Evolutionary conservation across 164 flowering plant species (phyloP).

Genomic region (Echeveria elegans): DNA sequence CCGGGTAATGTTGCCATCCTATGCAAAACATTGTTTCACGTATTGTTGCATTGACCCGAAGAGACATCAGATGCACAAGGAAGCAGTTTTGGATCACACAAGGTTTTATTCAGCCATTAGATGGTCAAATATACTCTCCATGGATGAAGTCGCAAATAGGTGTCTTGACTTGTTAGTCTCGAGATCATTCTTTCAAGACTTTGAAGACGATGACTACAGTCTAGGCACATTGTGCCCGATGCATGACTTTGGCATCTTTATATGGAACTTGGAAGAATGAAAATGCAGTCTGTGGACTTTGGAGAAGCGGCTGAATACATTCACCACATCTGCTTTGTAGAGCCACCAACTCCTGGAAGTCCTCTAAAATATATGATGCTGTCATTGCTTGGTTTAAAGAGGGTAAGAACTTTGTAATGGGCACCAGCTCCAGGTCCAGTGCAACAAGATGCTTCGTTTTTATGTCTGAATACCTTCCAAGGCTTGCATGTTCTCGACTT

Average conservation of each 20-base stretch:
- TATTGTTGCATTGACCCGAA: slow-evolving; percentile 2
- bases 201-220: neutral
- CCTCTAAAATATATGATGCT: neutral
- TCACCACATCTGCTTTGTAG: neutral
- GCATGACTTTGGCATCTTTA: slow-evolving; percentile 9
- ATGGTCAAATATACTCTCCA: neutral
- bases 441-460: neutral
- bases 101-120: neutral
- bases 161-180: slow-evolving; percentile 5
- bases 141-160: neutral
- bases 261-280: neutral
- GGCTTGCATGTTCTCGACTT: slow-evolving; percentile 6
- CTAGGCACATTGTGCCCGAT: neutral
- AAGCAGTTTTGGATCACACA: slow-evolving; percentile 8
- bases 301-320: neutral
- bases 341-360: neutral
- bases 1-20: slow-evolving; percentile 5
- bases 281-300: neutral
- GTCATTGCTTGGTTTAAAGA: neutral
- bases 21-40: slow-evolving; percentile 6
- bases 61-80: neutral
- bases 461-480: neutral
- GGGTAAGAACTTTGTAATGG: neutral
- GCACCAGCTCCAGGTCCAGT: neutral
- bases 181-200: slow-evolving; percentile 8